A percentile compares a stretch with the other conserved stretches of the same genome.
Conservation (phyloP, 2,329 filamentous ascomycete genomes). For the Ascochyta pisi region DNA sequence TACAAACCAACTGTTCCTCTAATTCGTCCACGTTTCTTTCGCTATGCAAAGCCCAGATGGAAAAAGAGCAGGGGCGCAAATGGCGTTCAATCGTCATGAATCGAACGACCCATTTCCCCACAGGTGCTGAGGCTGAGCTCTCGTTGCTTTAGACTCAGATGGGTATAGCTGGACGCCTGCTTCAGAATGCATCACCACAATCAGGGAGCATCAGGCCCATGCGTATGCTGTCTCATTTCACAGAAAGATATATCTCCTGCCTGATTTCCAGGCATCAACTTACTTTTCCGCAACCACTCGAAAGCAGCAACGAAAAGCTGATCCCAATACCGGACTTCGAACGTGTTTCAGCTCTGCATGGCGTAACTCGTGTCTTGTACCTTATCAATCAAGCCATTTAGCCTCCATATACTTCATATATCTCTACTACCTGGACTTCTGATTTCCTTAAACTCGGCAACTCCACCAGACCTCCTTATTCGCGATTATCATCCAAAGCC, state of each 20-base stretch:
- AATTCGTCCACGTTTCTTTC: slow-evolving; percentile 26
- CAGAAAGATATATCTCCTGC: slow-evolving; percentile 34
- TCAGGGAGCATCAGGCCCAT: slow-evolving; percentile 25
- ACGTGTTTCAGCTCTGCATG: slow-evolving; percentile 27
- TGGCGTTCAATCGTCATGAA: slow-evolving; percentile 22
- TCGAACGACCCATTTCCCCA: slow-evolving; percentile 29
- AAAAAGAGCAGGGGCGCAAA: slow-evolving; percentile 18
- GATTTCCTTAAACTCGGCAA: not conserved
- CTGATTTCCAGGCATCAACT: slow-evolving; percentile 22
- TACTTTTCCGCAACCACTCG: slow-evolving; percentile 13
- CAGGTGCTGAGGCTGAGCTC: slow-evolving; percentile 40
- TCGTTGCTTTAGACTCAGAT: slow-evolving; percentile 22
- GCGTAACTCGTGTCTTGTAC: slow-evolving; percentile 25
- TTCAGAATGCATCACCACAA: slow-evolving; percentile 25
- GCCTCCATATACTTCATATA: slow-evolving; percentile 17
- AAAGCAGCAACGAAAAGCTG: slow-evolving; percentile 13
- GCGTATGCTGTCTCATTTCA: slow-evolving; percentile 32
- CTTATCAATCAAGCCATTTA: slow-evolving; percentile 13
- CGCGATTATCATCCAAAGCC: not conserved
- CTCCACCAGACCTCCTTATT: not conserved
- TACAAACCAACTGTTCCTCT: slow-evolving; percentile 2
- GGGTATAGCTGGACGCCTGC: slow-evolving; percentile 35
- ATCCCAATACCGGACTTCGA: slow-evolving; percentile 15
- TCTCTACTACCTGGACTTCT: not conserved
- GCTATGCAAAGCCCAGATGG: slow-evolving; percentile 13